Evolutionary conservation across 257 asterid genomes (phyloP), one percentile per base, ranked within the genome.

Genomic region (Penstemon davidsonii): DNA sequence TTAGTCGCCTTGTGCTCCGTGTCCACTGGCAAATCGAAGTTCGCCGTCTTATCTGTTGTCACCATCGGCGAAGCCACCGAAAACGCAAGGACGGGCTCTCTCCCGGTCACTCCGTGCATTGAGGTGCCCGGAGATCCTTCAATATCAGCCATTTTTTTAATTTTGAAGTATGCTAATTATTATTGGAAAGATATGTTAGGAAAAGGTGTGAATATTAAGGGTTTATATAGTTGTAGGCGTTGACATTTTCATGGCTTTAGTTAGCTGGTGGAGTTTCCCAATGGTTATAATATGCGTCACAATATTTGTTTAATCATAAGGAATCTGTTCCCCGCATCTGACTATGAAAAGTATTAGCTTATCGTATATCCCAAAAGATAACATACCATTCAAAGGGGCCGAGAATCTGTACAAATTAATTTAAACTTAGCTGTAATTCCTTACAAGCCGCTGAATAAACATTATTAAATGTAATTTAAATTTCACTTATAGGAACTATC

Each of bases 51-150:
- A 41, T 81, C 87, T 1, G 85, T 76, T 0, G 87, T 75, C n/a
- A 76, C 82, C 11, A 49, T 12, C 1, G 82, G 79, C 0, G 83
- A 77, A 9, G 79, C 73, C 0, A 75, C 87, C 0, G 82, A 71
- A 39, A 83, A 83, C 6, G 81, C 77, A 4, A 80, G 77, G 11
- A 80, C 85, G 0, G 85, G 86, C 54, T 87, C 95, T 59, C 83
- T 71, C 33, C 89, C 91, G 0, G 95, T 87, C 0, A 85, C 89
- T 58, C 92, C 92, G 68, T 87, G 95, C 95, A 87, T 80, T 36
- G 96, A 88, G 55, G 84, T 70, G 4, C 83, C 92, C 0, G 94
- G 86, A 51, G 83, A 78, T 0, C 77, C 83, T 63, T 80, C 82
- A 0, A 73, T 60, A 3, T 68, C 82, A 7, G 77, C 67, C 84